Base-by-base conservation (phyloP, 2,329 filamentous ascomycete species). In the Alternaria arbusti region DNA sequence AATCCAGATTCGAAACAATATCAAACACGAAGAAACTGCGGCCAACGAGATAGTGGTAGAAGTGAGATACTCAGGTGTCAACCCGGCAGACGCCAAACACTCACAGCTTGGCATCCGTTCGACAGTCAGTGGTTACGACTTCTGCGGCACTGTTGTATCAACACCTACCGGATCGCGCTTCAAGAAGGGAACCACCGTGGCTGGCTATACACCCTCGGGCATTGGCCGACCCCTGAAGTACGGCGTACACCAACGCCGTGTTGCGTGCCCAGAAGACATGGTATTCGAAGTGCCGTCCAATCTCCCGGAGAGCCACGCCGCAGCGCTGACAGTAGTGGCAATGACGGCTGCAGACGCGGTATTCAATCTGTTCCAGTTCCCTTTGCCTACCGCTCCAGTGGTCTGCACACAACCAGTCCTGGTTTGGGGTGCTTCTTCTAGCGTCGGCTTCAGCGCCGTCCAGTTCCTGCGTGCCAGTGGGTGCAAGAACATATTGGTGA, bases 271-370 rank as follows among this genome's bases (percentile, higher is more conserved):
- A 0, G 80, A 82, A 8, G 84, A 81, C 72, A 76, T 85, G 9
- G 79, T 36, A 40, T 45, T 56, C 59, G 51, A 76, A 70, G 66
- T 85, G 30, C 82, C 83, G 2, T 45, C 64, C 7, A 75, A 73
- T 30, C 58, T 83, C 13, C 75, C 76, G 2, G 71, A 81, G 58
- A 71, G 82, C 57, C 80, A 82, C 58, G 85, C 84, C 3, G 83
- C 81, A 12, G 85, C 85, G 0, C 70, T 88, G 5, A 82, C 85
- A 0, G 83, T 84, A 44, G 88, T 87, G 40, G 54, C 61, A 11
- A 82, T 88, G 36, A 88, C 86, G 1, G 85, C 84, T n/a, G 85
- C 87, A 69, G 85, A 89, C 68, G 81, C 84, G 11, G 73, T 85
- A 6, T 79, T 78, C 4, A 73, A 72, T 1, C 84, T 88, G 56